A percentile compares a stretch with the other conserved stretches of the same genome.
Conservation (phyloP, 2,329 filamentous ascomycete genomes). For the Knufia petricola region DNA sequence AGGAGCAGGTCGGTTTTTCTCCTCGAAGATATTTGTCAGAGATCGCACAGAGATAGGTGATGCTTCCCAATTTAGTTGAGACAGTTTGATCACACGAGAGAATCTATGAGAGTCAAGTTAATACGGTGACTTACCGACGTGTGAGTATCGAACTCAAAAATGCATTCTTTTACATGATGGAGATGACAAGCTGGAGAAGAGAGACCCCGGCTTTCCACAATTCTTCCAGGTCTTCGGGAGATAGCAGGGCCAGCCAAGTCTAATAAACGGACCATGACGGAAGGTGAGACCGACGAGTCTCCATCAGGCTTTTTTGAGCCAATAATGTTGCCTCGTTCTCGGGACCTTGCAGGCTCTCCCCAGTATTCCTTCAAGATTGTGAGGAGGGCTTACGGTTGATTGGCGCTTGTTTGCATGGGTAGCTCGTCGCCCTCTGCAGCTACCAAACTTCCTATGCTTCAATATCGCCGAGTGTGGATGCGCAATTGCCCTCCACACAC, state of each 20-base stretch:
- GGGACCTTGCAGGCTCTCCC: not conserved
- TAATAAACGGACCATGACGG: not conserved
- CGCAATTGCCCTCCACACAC: no score
- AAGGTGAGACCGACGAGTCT: constrained; percentile 3
- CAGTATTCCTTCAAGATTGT: not conserved
- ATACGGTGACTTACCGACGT: not conserved
- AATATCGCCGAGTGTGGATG: not conserved
- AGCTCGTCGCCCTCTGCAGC: not conserved
- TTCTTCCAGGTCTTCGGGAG: not conserved
- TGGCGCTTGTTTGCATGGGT: not conserved
- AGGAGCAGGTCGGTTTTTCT: constrained; percentile 5
- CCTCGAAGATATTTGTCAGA: constrained; percentile 8
- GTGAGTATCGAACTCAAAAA: not conserved
- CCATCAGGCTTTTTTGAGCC: not conserved
- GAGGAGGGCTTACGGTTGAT: not conserved
- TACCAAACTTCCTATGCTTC: not conserved
- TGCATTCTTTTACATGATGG: not conserved
- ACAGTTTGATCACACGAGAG: constrained; percentile 5
- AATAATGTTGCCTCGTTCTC: not conserved
- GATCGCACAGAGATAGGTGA: constrained; percentile 8
- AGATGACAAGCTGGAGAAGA: not conserved
- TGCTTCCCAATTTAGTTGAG: not conserved
- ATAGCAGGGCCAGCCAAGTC: not conserved
- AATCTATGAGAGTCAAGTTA: not conserved
- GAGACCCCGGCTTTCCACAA: not conserved